A percentile compares a stretch with the other conserved stretches of the same genome.
These are phyloP conservation scores for Fagopyrum esculentum DNA, from an alignment of 148 eudicot genomes.

Conservation along the genomic window DNA sequence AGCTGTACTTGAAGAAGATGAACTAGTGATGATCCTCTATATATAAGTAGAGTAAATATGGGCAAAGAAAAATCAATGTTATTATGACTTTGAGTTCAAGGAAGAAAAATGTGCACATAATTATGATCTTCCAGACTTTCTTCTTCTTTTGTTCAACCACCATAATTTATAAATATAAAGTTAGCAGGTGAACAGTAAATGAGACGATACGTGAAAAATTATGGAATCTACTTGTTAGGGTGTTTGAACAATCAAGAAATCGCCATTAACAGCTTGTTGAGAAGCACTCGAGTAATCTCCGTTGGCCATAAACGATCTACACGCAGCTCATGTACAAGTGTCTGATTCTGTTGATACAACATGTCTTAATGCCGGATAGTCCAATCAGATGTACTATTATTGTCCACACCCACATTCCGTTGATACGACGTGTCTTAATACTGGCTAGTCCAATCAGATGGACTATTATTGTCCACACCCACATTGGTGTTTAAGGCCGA, in stretches of 20 bases:
- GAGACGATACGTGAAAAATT: neutral
- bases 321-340: no score
- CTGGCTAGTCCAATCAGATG: no score
- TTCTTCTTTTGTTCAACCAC: slow-evolving; percentile 3
- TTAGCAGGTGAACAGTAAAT: neutral
- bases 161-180: neutral
- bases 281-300: no score
- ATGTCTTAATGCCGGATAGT: no score
- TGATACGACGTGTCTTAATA: no score
- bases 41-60: slow-evolving; percentile 1
- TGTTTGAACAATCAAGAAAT: neutral
- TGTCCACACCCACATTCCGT: no score
- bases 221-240: neutral
- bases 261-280: neutral
- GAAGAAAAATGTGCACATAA: slow-evolving; percentile 3
- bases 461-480: no score
- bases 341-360: no score
- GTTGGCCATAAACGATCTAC: no score
- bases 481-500: no score
- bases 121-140: neutral
- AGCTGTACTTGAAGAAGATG: neutral
- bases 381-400: no score
- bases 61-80: neutral
- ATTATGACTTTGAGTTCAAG: slow-evolving; percentile 6
- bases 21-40: neutral